A percentile compares a stretch with the other conserved stretches of the same genome.
Conservation (phyloP, 2,329 filamentous ascomycete species). For the Aquanectria penicillioides region DNA sequence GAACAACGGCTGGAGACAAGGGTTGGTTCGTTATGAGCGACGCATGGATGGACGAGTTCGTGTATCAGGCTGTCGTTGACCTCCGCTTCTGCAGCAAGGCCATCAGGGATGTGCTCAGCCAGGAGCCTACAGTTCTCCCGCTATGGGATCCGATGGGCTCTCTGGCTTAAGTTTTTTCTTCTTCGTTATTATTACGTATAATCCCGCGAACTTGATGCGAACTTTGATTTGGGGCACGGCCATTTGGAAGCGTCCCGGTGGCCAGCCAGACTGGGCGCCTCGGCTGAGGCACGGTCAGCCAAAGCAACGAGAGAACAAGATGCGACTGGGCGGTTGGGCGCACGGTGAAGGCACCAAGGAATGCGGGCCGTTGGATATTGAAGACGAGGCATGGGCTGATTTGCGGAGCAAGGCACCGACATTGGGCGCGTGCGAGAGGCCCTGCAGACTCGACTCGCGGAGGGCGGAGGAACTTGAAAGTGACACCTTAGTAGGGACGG, state of each 20-base stretch:
- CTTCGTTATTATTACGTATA: neutral
- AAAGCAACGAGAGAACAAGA: neutral
- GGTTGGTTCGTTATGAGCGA: slow-evolving; percentile 94
- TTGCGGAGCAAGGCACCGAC: slow-evolving; percentile 18
- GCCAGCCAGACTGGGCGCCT: neutral
- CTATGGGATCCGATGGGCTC: slow-evolving; percentile 86
- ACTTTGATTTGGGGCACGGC: neutral
- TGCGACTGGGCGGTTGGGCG: slow-evolving; percentile 5
- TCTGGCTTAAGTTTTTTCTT: slow-evolving; percentile 60
- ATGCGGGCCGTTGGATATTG: slow-evolving; percentile 15
- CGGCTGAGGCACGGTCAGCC: neutral
- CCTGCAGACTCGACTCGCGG: slow-evolving; percentile 16
- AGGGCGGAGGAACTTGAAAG: slow-evolving; percentile 14
- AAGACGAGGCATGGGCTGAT: slow-evolving; percentile 23
- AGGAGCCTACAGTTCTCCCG: slow-evolving; percentile 76
- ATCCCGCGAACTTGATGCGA: neutral
- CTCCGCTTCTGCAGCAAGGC: slow-evolving; percentile 72
- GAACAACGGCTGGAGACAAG: slow-evolving; percentile 72
- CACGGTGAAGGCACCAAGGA: neutral
- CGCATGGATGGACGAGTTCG: slow-evolving; percentile 81
- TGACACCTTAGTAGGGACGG: slow-evolving; percentile 11
- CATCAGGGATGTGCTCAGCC: slow-evolving; percentile 74
- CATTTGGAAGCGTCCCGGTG: neutral
- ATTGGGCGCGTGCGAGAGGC: slow-evolving; percentile 10
- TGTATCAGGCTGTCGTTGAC: slow-evolving; percentile 88